Evolutionary conservation across 345 rosid genomes (phyloP).

Genomic region (Hypericum perforatum): DNA sequence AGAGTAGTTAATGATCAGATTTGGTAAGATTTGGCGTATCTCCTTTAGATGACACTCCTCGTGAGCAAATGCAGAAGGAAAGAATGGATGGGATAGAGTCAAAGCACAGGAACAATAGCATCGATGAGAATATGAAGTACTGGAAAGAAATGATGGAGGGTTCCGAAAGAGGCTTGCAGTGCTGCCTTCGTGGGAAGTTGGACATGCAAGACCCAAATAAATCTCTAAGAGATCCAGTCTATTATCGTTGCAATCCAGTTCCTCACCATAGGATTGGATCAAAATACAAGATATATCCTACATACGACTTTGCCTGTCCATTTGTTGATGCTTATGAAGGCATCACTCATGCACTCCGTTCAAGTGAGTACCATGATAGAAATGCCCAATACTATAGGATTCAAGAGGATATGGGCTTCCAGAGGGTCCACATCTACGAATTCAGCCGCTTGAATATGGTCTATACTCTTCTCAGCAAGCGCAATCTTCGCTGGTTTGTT

Average conservation of each 20-base stretch:
- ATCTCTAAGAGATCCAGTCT: slow-evolving; percentile 94
- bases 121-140: slow-evolving; percentile 53
- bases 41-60: slow-evolving; percentile 87
- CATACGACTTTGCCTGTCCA: slow-evolving; percentile 98
- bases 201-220: slow-evolving; percentile 94
- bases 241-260: slow-evolving; percentile 82
- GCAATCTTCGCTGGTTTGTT: background rate
- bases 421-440: slow-evolving; percentile 1
- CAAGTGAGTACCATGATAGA: slow-evolving; percentile 82
- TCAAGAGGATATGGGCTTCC: slow-evolving; percentile 70
- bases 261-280: slow-evolving; percentile 86
- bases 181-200: slow-evolving; percentile 85
- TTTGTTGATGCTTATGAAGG: slow-evolving; percentile 79
- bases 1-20: no score
- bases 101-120: slow-evolving; percentile 54
- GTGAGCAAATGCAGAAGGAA: slow-evolving; percentile 82
- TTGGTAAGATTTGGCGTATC: no score
- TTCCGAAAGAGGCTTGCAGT: slow-evolving; percentile 65
- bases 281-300: slow-evolving; percentile 85
- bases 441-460: background rate
- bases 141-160: slow-evolving; percentile 92
- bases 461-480: background rate
- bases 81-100: slow-evolving; percentile 95
- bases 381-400: slow-evolving; percentile 83
- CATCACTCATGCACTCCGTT: slow-evolving; percentile 79